Conservation (phyloP, 371 early-diverging fungal species). For the Blakeslea trispora region DNA sequence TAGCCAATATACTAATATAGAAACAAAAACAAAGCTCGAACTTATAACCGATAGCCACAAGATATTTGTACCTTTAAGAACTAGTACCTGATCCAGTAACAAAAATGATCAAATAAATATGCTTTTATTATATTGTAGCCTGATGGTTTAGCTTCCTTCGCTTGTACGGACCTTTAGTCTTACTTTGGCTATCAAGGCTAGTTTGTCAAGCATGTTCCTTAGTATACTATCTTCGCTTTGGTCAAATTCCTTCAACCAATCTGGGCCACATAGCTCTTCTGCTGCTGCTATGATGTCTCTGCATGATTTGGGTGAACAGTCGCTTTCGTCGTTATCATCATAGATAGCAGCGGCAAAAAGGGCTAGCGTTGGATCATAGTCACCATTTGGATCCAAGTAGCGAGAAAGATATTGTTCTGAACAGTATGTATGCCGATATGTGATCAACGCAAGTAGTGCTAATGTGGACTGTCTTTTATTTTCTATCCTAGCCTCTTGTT, state of each 20-base stretch:
- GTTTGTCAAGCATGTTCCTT: constrained; percentile 29
- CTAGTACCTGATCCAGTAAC: no score
- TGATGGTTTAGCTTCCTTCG: no score
- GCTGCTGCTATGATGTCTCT: constrained; percentile 24
- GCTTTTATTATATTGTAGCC: no score
- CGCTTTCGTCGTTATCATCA: constrained; percentile 16
- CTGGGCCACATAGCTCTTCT: constrained; percentile 26
- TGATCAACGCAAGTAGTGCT: constrained; percentile 22
- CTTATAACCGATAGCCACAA: no score
- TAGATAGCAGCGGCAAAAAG: constrained; percentile 29
- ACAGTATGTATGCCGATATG: constrained; percentile 16
- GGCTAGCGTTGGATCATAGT: constrained; percentile 22
- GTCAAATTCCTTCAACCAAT: constrained; percentile 27
- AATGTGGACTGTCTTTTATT: constrained; percentile 21
- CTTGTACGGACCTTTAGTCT: constrained; percentile 21
- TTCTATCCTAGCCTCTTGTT: constrained; percentile 2
- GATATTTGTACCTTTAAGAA: no score
- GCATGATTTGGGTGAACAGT: constrained; percentile 16
- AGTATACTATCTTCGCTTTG: constrained; percentile 16
- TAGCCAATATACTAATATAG: no score
- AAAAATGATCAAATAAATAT: no score
- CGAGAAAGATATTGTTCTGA: constrained; percentile 18
- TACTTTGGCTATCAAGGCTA: constrained; percentile 29
- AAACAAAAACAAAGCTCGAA: no score
- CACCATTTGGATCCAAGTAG: constrained; percentile 29